Percentiles rank a stretch among this genome's conserved stretches.
phyloP scores from a whole-genome alignment of 495 filamentous ascomycete species.

The Penicillium verhagenii region DNA sequence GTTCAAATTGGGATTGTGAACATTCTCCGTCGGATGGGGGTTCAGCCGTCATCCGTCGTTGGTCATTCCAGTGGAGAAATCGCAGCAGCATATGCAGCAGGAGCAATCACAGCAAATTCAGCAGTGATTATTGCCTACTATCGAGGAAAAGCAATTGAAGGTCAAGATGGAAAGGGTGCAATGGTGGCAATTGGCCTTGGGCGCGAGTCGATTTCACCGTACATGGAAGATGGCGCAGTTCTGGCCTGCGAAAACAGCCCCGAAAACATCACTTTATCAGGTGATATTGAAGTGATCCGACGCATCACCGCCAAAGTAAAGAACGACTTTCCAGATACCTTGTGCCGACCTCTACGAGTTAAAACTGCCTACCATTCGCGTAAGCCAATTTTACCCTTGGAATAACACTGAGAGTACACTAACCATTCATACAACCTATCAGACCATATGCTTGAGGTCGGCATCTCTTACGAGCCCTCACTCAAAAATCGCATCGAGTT shows the following conservation, averaged over 20 bases:
- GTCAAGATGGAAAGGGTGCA: background rate
- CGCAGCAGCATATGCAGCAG: conserved; percentile 10
- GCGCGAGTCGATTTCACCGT: conserved; percentile 12
- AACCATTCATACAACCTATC: background rate
- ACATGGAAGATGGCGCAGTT: conserved; percentile 25
- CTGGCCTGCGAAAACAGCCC: conserved; percentile 46
- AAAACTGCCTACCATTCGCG: conserved; percentile 9
- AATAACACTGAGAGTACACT: background rate
- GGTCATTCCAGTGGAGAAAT: conserved; percentile 18
- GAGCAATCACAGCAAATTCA: background rate
- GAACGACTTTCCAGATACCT: background rate
- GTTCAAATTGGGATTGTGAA: conserved; percentile 7
- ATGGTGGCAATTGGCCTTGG: conserved; percentile 35
- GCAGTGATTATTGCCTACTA: conserved; percentile 6
- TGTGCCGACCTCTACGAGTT: background rate
- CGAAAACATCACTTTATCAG: conserved; percentile 40
- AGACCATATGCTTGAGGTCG: background rate
- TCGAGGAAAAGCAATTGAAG: conserved; percentile 2
- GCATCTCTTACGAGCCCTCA: background rate
- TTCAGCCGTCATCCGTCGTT: background rate
- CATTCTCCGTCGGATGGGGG: background rate
- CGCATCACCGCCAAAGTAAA: background rate
- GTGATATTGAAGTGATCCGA: conserved; percentile 17
- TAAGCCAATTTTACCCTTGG: conserved; percentile 15
- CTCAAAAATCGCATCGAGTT: conserved; percentile 3